Evolutionary conservation across 2,329 filamentous ascomycete species (phyloP), one percentile per base, ranked within the genome.

Genomic region (Chaetomium sp.): DNA sequence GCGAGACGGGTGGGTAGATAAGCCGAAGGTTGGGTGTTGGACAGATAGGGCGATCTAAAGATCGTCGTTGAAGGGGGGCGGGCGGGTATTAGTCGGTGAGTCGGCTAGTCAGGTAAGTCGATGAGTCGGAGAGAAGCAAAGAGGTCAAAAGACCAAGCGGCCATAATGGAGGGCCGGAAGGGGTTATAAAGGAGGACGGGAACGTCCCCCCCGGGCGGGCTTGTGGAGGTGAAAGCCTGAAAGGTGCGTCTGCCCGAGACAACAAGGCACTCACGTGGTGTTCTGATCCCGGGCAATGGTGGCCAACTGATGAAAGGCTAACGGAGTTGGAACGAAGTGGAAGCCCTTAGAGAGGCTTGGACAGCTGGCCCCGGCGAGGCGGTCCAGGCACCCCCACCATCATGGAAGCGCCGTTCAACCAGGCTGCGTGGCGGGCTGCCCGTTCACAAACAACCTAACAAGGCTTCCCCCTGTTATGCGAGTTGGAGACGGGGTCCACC

Each of bases 211-310:
- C 19, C n/a, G n/a, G 19, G 19, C 19, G 19, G 19, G 19, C 19
- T 27, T 27, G 19, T 27, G 19, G 19, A 27, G 58, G 60, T 49
- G 61, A 58, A 47, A 53, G 57, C 36, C 27, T n/a, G 5, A 10
- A n/a, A 52, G 43, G 32, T 50, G 40, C 14, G 6, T 6, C 40
- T 12, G 14, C 6, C 11, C 12, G 40, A 38, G 49, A 54, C 59
- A 62, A 55, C 58, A 54, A 59, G 53, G 49, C 38, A 51, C 56
- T 64, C 61, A 64, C 62, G 62, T 64, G 62, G 62, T 58, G 59
- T 53, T 49, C 53, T 54, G 27, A 55, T 56, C 52, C 55, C 46
- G 52, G 57, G 40, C 49, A 49, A 41, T 43, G 61, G 61, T 59
- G 59, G 56, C 59, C 54, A 62, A 59, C 53, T 54, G 54, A 53